Base-by-base conservation (phyloP, 116 monocot genomes). In the Zostera marina region DNA sequence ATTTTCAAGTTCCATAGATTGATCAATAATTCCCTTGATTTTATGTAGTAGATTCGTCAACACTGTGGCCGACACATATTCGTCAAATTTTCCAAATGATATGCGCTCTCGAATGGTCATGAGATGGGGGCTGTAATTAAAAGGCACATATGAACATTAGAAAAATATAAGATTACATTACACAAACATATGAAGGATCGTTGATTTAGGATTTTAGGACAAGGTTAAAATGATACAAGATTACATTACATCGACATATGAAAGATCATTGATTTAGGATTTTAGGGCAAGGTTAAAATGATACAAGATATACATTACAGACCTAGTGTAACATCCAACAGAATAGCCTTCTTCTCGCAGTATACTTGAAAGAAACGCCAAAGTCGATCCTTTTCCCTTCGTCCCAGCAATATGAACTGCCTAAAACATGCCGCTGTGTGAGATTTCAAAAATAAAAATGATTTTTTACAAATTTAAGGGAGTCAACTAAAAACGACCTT, bases 311-410 rank as follows among this genome's bases (percentile, higher is more conserved):
- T 1, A 32, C 8, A 41, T 16, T 41, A 47, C 44, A 32, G 69
- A 99, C 99, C 99, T 99, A 17, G 84, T 87, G 63, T 99, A 99
- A 63, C 84, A 81, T 4, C 99, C 99, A 64, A 99, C 87, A 64
- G 60, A 63, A 44, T 81, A 99, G 40, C 91, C 87, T 65, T 73
- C 75, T 72, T 81, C 74, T 54, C 73, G 64, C 66, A 99, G 77
- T 63, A 99, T 99, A 68, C 75, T 91, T 47, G 87, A 84, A 14
- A 99, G 55, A 72, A 84, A 99, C 41, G 87, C 81, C 39, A 83
- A 69, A 62, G 87, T 83, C 41, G 99, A 99, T 57, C 99, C 99
- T 76, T 99, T 99, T 41, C 99, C 99, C 58, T 99, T 99, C 2
- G 99, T 91, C 11, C 99, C 99, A 54, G 91, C 83, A 69, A 99